A percentile compares a stretch with the other conserved stretches of the same genome.
Conservation (phyloP, 1,139 yeast genomes). For the Blastobotrys serpentis region DNA sequence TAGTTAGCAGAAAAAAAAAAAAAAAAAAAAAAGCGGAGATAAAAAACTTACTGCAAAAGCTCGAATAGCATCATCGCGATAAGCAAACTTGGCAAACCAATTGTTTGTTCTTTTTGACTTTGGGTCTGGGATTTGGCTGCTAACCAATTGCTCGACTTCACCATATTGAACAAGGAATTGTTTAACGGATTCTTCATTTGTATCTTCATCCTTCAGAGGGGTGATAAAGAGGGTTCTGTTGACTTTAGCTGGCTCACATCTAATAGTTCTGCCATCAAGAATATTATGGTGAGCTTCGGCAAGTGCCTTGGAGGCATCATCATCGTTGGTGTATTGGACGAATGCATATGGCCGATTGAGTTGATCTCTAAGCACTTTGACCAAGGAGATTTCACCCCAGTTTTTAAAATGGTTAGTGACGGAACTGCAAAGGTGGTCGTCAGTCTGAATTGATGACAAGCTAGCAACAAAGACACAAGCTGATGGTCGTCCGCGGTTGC, state of each 20-base stretch:
- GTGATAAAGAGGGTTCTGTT: constrained; percentile 69
- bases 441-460: constrained; percentile 59
- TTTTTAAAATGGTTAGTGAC: constrained; percentile 61
- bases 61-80: constrained; percentile 85
- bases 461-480: constrained; percentile 86
- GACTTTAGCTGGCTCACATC: constrained; percentile 90
- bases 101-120: constrained; percentile 37
- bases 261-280: constrained; percentile 69
- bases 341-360: constrained; percentile 89
- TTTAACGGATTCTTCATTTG: constrained; percentile 40
- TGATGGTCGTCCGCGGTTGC: constrained; percentile 52
- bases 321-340: constrained; percentile 76
- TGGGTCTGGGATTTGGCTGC: constrained; percentile 17
- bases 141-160: constrained; percentile 64
- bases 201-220: constrained; percentile 21
- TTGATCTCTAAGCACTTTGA: constrained; percentile 84
- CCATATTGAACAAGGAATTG: constrained; percentile 56
- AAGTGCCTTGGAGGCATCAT: constrained; percentile 70
- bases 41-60: constrained; percentile 57
- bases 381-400: constrained; percentile 70
- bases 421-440: constrained; percentile 67
- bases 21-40: neutral
- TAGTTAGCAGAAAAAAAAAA: neutral
- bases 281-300: constrained; percentile 64
- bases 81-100: constrained; percentile 83